Conservation (phyloP, 768 basidiomycete species). For the Lentinula detonsa region DNA sequence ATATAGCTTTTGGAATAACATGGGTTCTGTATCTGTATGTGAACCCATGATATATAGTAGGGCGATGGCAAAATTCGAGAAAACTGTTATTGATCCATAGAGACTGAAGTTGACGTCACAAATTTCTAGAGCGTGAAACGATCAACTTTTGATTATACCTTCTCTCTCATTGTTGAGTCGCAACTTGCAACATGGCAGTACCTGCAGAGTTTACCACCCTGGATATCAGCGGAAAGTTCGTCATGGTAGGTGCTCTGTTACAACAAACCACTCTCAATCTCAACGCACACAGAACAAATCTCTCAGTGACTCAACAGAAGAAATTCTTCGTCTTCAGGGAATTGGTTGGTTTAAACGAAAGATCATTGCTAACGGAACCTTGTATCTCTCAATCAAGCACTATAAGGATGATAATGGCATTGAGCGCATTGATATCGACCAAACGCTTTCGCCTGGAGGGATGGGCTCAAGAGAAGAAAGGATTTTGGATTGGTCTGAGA, state of each 20-base stretch:
- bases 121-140: too few relatives aligned
- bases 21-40: too few relatives aligned
- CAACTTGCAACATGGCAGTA: constrained; percentile 46
- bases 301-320: constrained; percentile 56
- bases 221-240: constrained; percentile 55
- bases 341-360: constrained; percentile 67
- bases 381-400: constrained; percentile 62
- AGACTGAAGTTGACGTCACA: too few relatives aligned
- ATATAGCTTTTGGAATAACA: too few relatives aligned
- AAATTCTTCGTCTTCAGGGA: constrained; percentile 65
- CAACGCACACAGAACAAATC: constrained; percentile 50
- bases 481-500: constrained; percentile 40
- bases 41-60: too few relatives aligned
- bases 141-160: too few relatives aligned
- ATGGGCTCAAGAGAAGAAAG: background rate
- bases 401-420: constrained; percentile 50
- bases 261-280: background rate
- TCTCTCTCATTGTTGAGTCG: too few relatives aligned
- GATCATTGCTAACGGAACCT: constrained; percentile 46
- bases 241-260: constrained; percentile 43
- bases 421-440: constrained; percentile 65
- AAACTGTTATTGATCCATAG: too few relatives aligned
- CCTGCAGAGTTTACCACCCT: constrained; percentile 55
- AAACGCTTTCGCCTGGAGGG: constrained; percentile 18
- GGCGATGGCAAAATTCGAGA: too few relatives aligned